phyloP scores from a whole-genome alignment of 2,329 filamentous ascomycete species.

The Claviceps sp. region DNA sequence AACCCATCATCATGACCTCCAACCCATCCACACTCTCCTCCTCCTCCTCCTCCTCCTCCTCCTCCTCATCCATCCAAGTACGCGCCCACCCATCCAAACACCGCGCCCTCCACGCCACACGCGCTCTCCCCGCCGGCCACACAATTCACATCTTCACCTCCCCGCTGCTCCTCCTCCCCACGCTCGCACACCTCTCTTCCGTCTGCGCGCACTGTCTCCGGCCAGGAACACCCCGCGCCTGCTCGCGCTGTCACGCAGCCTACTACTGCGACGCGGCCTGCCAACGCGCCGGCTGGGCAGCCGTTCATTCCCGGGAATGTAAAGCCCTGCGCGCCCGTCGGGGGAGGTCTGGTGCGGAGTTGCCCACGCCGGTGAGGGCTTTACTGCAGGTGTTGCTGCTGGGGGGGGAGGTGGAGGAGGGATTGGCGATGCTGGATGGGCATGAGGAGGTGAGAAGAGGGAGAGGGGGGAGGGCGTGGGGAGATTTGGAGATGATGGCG shows the following conservation, averaged over 20 bases:
- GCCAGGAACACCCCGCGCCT: conserved; percentile 22
- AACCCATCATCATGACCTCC: neutral
- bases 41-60: no score
- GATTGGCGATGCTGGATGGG: conserved; percentile 29
- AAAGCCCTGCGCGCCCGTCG: conserved; percentile 23
- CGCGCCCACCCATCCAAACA: conserved; percentile 21
- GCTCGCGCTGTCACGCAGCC: conserved; percentile 38
- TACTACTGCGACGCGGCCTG: conserved; percentile 42
- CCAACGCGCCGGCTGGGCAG: conserved; percentile 40
- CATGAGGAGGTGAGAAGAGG: conserved; percentile 27
- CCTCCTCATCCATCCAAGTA: neutral
- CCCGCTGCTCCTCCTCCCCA: conserved; percentile 33
- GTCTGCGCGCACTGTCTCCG: conserved; percentile 39
- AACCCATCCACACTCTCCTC: neutral
- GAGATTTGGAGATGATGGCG: conserved; percentile 36
- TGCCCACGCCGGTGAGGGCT: conserved; percentile 43
- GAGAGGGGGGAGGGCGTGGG: conserved; percentile 28
- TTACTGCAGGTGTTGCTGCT: conserved; percentile 39
- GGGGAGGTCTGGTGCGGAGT: conserved; percentile 9
- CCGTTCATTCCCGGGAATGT: conserved; percentile 43
- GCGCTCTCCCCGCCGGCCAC: conserved; percentile 29
- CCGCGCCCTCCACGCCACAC: conserved; percentile 32
- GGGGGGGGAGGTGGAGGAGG: conserved; percentile 19
- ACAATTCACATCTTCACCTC: conserved; percentile 29
- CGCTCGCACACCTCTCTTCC: conserved; percentile 24